phyloP scores from a whole-genome alignment of 2,329 filamentous ascomycete genomes.

The Apiospora koreana region DNA sequence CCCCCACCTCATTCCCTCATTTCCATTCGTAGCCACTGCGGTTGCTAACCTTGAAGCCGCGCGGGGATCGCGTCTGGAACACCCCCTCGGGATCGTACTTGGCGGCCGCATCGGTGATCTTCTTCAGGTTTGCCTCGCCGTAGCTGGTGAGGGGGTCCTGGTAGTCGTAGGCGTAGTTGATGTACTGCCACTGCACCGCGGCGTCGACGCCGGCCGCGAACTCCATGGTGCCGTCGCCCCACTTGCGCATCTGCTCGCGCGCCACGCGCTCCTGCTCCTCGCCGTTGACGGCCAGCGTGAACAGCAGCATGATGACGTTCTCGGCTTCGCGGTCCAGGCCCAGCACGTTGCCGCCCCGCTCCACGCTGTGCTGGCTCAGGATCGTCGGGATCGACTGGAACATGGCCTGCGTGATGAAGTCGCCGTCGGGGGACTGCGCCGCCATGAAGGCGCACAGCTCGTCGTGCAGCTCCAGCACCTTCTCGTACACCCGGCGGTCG shows the following conservation, averaged over 20 bases:
- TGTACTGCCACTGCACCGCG: constrained; percentile 34
- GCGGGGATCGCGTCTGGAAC: constrained; percentile 38
- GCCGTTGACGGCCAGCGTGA: constrained; percentile 31
- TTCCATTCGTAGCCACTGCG: background rate
- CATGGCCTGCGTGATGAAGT: constrained; percentile 34
- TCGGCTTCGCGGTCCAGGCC: constrained; percentile 36
- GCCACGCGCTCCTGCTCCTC: constrained; percentile 28
- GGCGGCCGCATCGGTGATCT: constrained; percentile 30
- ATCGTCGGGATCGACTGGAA: constrained; percentile 41
- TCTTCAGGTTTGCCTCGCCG: constrained; percentile 32
- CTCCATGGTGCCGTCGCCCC: constrained; percentile 29
- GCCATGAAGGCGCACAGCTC: constrained; percentile 36
- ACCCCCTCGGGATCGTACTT: constrained; percentile 38
- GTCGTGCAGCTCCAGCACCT: constrained; percentile 40
- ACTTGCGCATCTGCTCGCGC: constrained; percentile 30
- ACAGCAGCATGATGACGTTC: constrained; percentile 32
- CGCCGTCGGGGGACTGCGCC: constrained; percentile 24
- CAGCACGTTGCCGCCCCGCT: constrained; percentile 41
- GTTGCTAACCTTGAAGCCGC: constrained; percentile 38
- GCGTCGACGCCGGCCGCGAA: constrained; percentile 18
- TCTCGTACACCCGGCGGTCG: constrained; percentile 30
- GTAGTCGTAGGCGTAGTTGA: constrained; percentile 38
- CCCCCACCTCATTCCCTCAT: background rate
- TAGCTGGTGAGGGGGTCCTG: constrained; percentile 34
- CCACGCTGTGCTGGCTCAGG: constrained; percentile 32